A percentile compares a stretch with the other conserved stretches of the same genome.
Conservation (phyloP, 345 rosid genomes). For the Hibiscus mutabilis region DNA sequence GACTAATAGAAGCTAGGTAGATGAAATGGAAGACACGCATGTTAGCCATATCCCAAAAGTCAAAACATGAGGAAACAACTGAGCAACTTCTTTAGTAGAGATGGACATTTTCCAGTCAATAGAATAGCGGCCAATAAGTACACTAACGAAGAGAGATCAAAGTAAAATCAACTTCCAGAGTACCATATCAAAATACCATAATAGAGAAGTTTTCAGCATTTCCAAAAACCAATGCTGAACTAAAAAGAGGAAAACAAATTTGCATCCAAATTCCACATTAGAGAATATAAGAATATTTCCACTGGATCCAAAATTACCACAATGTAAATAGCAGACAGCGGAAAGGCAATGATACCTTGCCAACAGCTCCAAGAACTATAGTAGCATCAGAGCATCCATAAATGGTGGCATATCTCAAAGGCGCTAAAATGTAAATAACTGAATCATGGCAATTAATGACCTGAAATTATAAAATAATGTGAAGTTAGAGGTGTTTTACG, state of each 20-base stretch:
- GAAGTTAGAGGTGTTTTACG: conserved; percentile 1
- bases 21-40: not conserved
- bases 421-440: conserved; percentile 85
- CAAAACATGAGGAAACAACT: not conserved
- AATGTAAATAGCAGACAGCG: not conserved
- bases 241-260: not conserved
- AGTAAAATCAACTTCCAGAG: not conserved
- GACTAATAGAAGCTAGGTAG: not conserved
- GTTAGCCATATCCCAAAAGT: not conserved
- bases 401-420: conserved; percentile 87
- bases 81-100: not conserved
- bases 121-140: not conserved
- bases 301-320: not conserved
- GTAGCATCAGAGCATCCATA: conserved; percentile 99
- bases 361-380: conserved; percentile 95
- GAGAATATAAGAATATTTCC: not conserved
- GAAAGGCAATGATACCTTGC: conserved; percentile 56
- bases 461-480: conserved; percentile 36
- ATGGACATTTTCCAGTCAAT: not conserved
- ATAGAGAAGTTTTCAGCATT: not conserved
- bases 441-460: conserved; percentile 97
- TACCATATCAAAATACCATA: not conserved
- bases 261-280: not conserved
- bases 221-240: not conserved
- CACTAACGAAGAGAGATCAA: not conserved